phyloP scores from a whole-genome alignment of 2,329 filamentous ascomycete genomes.

The Lojkania enalia region DNA sequence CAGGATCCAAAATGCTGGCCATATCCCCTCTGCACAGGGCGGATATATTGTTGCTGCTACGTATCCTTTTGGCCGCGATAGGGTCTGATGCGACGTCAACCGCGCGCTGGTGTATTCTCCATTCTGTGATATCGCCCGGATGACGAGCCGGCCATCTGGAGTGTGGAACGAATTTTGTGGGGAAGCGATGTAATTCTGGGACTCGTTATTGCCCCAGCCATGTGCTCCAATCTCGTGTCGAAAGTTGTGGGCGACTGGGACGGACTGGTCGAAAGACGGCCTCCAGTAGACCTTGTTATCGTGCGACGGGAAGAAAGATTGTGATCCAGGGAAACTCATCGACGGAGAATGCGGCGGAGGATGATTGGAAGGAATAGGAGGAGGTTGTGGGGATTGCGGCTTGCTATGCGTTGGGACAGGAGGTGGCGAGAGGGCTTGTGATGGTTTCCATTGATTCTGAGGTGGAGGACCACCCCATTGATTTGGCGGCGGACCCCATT shows the following conservation, averaged over 20 bases:
- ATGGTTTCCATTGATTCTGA: constrained; percentile 20
- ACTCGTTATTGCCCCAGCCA: constrained; percentile 65
- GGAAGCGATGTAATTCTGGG: constrained; percentile 59
- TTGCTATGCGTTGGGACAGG: constrained; percentile 38
- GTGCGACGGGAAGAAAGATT: constrained; percentile 37
- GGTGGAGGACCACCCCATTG: constrained; percentile 25
- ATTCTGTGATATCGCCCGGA: constrained; percentile 54
- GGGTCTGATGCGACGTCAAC: constrained; percentile 57
- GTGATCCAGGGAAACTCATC: neutral
- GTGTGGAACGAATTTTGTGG: constrained; percentile 57
- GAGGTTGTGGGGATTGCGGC: constrained; percentile 28
- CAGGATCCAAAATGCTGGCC: constrained; percentile 66
- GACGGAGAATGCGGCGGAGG: constrained; percentile 17
- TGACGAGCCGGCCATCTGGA: constrained; percentile 55
- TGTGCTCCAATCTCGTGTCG: constrained; percentile 60
- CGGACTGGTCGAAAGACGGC: constrained; percentile 53
- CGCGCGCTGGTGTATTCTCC: constrained; percentile 59
- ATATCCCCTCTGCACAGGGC: constrained; percentile 60
- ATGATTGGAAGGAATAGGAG: constrained; percentile 30
- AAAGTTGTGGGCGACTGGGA: constrained; percentile 57
- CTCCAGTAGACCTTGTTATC: constrained; percentile 55
- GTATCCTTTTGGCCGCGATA: constrained; percentile 56
- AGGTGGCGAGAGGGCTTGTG: constrained; percentile 19
- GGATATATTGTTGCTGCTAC: constrained; percentile 56
- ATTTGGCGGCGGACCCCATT: constrained; percentile 17